Evolutionary conservation across 179 eudicot species (phyloP).

Genomic region (Spinacia oleracea): DNA sequence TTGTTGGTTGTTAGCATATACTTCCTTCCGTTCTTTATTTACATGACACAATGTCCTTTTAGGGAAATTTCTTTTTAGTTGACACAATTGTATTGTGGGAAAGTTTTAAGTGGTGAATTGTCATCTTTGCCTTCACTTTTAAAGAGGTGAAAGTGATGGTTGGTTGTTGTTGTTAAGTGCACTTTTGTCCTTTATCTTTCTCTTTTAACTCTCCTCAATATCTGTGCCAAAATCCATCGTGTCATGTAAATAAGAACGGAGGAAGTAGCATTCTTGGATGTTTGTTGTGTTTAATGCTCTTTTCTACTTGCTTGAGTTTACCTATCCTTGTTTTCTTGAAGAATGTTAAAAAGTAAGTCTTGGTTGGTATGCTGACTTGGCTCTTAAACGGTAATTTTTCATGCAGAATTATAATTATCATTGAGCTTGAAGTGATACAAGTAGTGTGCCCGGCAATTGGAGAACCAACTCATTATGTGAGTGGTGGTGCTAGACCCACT

Average conservation of each 20-base stretch:
- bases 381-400: not conserved
- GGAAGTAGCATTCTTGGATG: not conserved
- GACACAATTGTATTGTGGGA: too few relatives aligned
- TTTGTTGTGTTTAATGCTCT: not conserved
- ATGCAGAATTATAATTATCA: conserved; percentile 70
- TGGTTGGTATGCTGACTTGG: not conserved
- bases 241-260: too few relatives aligned
- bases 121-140: too few relatives aligned
- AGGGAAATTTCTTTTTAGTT: too few relatives aligned
- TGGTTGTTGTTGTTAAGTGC: too few relatives aligned
- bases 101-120: too few relatives aligned
- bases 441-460: conserved; percentile 65
- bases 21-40: too few relatives aligned
- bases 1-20: not conserved
- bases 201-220: too few relatives aligned
- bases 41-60: too few relatives aligned
- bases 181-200: too few relatives aligned
- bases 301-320: not conserved
- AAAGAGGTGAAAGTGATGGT: too few relatives aligned
- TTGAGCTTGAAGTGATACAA: conserved; percentile 53
- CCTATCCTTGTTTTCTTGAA: not conserved
- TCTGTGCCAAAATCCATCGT: too few relatives aligned
- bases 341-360: not conserved
- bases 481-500: conserved; percentile 36
- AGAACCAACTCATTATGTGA: conserved; percentile 47